Conservation (phyloP, 2,329 filamentous ascomycete species). For the Xylariaceae sp. region DNA sequence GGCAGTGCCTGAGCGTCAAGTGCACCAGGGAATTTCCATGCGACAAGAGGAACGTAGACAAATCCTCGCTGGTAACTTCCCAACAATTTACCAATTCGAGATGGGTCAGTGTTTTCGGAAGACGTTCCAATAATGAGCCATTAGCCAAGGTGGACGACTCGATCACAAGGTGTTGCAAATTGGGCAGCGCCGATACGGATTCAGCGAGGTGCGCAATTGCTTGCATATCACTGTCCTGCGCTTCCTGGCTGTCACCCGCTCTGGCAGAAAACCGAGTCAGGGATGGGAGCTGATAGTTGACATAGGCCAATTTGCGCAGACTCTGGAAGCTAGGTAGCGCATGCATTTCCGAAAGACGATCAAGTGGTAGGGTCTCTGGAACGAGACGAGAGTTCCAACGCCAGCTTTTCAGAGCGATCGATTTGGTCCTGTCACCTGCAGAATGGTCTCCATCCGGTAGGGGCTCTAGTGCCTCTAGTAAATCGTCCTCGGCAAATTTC, state of each 20-base stretch:
- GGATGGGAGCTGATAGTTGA: constrained; percentile 68
- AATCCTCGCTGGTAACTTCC: constrained; percentile 70
- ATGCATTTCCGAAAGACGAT: constrained; percentile 61
- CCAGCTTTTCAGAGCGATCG: constrained; percentile 59
- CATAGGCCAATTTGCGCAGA: constrained; percentile 64
- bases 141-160: constrained; percentile 78
- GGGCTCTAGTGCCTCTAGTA: constrained; percentile 70
- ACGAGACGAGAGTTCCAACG: constrained; percentile 66
- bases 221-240: constrained; percentile 41
- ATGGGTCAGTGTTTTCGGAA: constrained; percentile 70
- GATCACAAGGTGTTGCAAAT: constrained; percentile 72
- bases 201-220: constrained; percentile 51
- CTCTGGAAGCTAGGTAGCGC: constrained; percentile 60
- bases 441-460: constrained; percentile 51
- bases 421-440: constrained; percentile 44
- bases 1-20: constrained; percentile 79
- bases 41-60: constrained; percentile 69
- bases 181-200: constrained; percentile 60
- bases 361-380: constrained; percentile 53
- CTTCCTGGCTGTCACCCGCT: constrained; percentile 30
- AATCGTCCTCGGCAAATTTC: constrained; percentile 63
- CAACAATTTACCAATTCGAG: constrained; percentile 83
- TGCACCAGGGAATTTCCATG: constrained; percentile 72
- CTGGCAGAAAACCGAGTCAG: constrained; percentile 29
- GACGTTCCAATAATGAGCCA: constrained; percentile 67